phyloP scores from a whole-genome alignment of 2,329 filamentous ascomycete genomes.

The Trichophyton schoenleinii region DNA sequence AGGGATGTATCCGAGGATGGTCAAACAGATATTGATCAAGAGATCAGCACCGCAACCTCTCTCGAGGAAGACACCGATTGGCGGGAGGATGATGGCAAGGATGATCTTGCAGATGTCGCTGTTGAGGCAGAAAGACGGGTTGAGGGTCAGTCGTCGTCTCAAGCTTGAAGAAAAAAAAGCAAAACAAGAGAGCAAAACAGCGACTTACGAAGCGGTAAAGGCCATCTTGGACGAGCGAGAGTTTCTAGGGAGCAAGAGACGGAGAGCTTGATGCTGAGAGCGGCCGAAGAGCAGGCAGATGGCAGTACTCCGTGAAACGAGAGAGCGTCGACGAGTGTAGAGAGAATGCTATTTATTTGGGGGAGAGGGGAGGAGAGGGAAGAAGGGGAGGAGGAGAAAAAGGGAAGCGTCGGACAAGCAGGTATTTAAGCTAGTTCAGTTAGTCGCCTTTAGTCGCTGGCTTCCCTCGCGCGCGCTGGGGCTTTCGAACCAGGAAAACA shows the following conservation, averaged over 20 bases:
- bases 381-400: not conserved
- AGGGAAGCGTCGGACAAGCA: not conserved
- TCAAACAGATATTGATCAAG: constrained; percentile 85
- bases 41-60: constrained; percentile 76
- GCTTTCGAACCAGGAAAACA: no score
- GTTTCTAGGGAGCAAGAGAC: not conserved
- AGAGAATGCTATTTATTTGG: not conserved
- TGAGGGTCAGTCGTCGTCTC: not conserved
- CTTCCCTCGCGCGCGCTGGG: no score
- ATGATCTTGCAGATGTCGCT: constrained; percentile 73
- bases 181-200: constrained; percentile 1
- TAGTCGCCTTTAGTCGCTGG: not conserved
- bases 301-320: not conserved
- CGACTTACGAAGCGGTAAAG: constrained; percentile 39
- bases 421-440: not conserved
- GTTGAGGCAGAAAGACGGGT: constrained; percentile 4
- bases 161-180: not conserved
- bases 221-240: constrained; percentile 33
- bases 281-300: not conserved
- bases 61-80: constrained; percentile 89
- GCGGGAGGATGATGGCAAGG: constrained; percentile 79
- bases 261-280: not conserved
- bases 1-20: constrained; percentile 62
- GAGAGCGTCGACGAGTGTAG: not conserved
- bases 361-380: not conserved